Base-by-base conservation (phyloP, 1,139 yeast genomes). In the Waltiozyma sp. region DNA sequence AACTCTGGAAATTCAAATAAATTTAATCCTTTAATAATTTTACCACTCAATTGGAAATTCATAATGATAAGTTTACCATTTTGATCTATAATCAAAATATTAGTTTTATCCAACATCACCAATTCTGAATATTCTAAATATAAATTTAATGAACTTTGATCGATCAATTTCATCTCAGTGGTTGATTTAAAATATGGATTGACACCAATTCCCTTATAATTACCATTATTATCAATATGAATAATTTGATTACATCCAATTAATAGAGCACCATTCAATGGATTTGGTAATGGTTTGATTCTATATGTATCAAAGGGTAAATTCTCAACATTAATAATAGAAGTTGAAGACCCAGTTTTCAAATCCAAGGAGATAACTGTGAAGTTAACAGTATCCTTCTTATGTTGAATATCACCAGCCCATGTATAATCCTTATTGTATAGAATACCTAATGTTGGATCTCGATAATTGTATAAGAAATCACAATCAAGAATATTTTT, bases 141-240 rank as follows among this genome's bases (percentile, higher is more conserved):
- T 41, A 86, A 57, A 43, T 77, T 69, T 44, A 81, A 65, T 10
- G 61, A 60, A 0, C 76, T 62, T 44, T 74, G 76, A 55, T 84
- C 87, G 26, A 64, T 63, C 47, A 72, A 43, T 16, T 68, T 67
- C 40, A 78, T 66, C 7, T 71, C 66, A 0, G 89, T 75, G 37
- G 70, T 68, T 28, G 68, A 64, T 2, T 69, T 54, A 15, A 78
- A 73, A 52, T 64, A 81, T 45, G 69, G 65, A 57, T 85, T 86
- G 6, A 82, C 77, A 1, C 83, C 80, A 1, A 82, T 66, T 36
- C 89, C 83, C 52, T 77, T 74, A 2, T 72, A 61, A 23, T 82
- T 74, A 10, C 96, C 96, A 2, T 93, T 80, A 42, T 86, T 78
- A 57, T 88, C 96, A 19, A 88, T 73, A 58, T 86, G 93, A 16